Conservation (phyloP, 1,284 basidiomycete species). For the Trichosporon sp. region DNA sequence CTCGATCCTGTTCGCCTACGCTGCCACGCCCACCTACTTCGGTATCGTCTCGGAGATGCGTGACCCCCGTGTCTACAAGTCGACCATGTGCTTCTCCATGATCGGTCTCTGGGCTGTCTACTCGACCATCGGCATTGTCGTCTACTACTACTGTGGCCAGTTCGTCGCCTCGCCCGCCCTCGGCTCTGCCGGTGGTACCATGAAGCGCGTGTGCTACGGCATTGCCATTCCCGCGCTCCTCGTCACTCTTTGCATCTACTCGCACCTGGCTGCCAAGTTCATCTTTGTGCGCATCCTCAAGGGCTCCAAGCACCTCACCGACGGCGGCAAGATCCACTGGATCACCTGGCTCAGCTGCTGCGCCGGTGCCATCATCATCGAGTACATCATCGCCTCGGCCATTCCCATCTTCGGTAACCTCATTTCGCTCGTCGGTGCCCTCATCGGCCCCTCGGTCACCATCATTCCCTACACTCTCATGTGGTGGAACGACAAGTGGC, state of each 20-base stretch:
- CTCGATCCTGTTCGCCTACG: constrained; percentile 41
- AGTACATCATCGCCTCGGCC: constrained; percentile 19
- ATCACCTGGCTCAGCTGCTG: constrained; percentile 54
- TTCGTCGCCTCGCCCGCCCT: constrained; percentile 45
- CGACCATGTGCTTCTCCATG: constrained; percentile 28
- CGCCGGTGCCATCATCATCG: constrained; percentile 5
- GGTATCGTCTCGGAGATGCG: constrained; percentile 32
- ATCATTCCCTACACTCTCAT: constrained; percentile 23
- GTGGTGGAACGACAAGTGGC: constrained; percentile 35
- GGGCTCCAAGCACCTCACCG: constrained; percentile 55
- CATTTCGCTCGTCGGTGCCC: constrained; percentile 29
- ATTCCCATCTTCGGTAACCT: constrained; percentile 26
- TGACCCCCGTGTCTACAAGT: constrained; percentile 28
- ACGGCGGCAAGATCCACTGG: constrained; percentile 58
- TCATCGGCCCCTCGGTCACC: constrained; percentile 18
- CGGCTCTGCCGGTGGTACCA: constrained; percentile 39
- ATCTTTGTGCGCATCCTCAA: constrained; percentile 60
- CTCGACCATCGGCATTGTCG: constrained; percentile 27
- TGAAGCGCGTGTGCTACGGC: constrained; percentile 47
- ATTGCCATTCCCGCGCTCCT: constrained; percentile 43
- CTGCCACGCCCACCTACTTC: constrained; percentile 24
- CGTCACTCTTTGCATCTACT: constrained; percentile 23
- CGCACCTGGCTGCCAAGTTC: constrained; percentile 53
- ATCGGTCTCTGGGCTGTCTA: constrained; percentile 35
- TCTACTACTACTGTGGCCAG: constrained; percentile 39